A percentile compares a stretch with the other conserved stretches of the same genome.
Evolutionary conservation across 495 filamentous ascomycete genomes (phyloP).

Genomic region (Lasiosphaeria hispida): DNA sequence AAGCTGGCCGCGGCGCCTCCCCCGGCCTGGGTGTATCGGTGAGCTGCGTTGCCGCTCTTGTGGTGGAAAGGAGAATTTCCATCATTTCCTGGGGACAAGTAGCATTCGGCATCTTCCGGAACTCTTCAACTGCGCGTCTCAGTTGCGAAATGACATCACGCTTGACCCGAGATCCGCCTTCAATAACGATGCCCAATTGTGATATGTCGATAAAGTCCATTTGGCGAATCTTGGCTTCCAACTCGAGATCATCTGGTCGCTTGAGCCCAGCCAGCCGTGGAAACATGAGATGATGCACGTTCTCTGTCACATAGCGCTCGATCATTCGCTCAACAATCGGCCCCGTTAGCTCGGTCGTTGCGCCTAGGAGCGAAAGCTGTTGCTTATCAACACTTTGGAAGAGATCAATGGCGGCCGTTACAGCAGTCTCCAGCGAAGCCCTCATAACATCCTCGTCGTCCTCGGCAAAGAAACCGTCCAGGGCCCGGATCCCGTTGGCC

Average conservation of each 20-base stretch:
- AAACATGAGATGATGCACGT: constrained; percentile 82
- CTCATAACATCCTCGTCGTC: constrained; percentile 88
- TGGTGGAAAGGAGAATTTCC: constrained; percentile 78
- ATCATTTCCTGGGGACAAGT: constrained; percentile 94
- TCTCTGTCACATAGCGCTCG: constrained; percentile 91
- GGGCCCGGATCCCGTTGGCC: constrained; percentile 18
- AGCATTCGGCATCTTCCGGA: constrained; percentile 79
- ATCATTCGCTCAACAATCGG: constrained; percentile 89
- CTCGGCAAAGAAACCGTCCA: constrained; percentile 56
- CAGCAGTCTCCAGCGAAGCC: constrained; percentile 80
- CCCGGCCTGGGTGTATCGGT: constrained; percentile 39
- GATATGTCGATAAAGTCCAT: constrained; percentile 94
- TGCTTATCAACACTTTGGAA: constrained; percentile 96
- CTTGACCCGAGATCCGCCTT: constrained; percentile 68
- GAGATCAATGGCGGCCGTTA: constrained; percentile 90
- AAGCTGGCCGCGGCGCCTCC: constrained; percentile 14
- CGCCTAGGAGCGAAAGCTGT: constrained; percentile 85
- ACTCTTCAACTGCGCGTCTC: constrained; percentile 77
- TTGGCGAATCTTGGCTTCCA: constrained; percentile 84
- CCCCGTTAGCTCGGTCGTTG: constrained; percentile 91
- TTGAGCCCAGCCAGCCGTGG: constrained; percentile 77
- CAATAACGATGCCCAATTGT: constrained; percentile 84
- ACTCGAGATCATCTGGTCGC: constrained; percentile 78
- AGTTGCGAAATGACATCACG: constrained; percentile 70
- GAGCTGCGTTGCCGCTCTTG: constrained; percentile 75